These are phyloP conservation scores for Rhodotorula paludigena DNA, from an alignment of 768 basidiomycete species.

Conservation along the genomic window DNA sequence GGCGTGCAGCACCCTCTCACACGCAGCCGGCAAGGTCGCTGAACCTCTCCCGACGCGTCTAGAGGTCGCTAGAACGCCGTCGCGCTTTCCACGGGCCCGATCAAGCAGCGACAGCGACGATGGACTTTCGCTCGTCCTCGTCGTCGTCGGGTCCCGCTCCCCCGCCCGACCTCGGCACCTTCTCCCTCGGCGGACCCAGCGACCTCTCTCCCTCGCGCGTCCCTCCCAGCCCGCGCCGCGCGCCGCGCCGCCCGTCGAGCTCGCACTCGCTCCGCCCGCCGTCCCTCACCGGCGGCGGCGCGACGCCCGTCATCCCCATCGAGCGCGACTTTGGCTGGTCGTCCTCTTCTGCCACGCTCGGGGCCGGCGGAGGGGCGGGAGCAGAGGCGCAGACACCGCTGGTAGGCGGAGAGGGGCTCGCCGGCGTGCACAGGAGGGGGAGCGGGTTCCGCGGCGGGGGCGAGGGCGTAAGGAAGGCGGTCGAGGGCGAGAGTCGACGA, in stretches of 20 bases:
- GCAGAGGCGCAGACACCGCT: too few relatives aligned
- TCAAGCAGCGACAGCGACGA: too few relatives aligned
- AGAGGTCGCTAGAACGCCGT: not conserved
- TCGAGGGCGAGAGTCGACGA: constrained; percentile 19
- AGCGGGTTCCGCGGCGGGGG: not conserved
- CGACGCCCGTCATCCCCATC: constrained; percentile 21
- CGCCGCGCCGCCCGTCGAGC: too few relatives aligned
- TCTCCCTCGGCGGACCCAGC: not conserved
- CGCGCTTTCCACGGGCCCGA: too few relatives aligned
- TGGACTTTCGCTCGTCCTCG: constrained; percentile 5
- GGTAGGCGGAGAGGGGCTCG: not conserved
- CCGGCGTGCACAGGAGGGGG: constrained; percentile 1
- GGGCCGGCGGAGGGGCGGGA: too few relatives aligned
- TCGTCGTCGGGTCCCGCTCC: too few relatives aligned
- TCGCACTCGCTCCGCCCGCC: not conserved
- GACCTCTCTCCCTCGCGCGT: too few relatives aligned
- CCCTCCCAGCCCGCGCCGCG: too few relatives aligned
- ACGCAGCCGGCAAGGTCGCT: too few relatives aligned
- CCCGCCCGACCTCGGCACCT: constrained; percentile 4
- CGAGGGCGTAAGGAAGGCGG: not conserved
- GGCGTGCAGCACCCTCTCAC: too few relatives aligned
- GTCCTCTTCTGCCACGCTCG: too few relatives aligned
- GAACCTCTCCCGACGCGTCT: too few relatives aligned
- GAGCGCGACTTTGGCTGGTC: constrained; percentile 16
- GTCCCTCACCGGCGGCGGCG: not conserved